Base-by-base conservation (phyloP, 345 rosid genomes). In the Anacardium occidentale region DNA sequence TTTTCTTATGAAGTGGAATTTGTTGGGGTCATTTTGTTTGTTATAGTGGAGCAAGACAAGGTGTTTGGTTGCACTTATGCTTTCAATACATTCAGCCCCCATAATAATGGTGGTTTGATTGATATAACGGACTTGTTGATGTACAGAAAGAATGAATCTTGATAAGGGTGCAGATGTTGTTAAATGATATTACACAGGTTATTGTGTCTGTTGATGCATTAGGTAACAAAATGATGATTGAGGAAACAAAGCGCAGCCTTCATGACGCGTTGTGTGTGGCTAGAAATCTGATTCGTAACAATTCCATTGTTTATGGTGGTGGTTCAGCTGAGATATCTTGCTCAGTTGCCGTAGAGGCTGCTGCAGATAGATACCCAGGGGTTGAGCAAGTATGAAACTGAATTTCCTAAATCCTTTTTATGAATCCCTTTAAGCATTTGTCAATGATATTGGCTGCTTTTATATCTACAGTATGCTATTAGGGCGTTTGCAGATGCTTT, bases 211-310 rank as follows among this genome's bases (percentile, higher is more conserved):
- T 62, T 78, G 64, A 70, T 84, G 64, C 22, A 63, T 76, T 76
- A 96, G 97, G 97, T 72, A 93, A 96, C 88, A 93, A 93, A 79
- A 93, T 96, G 97, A 90, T 96, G 83, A 88, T 96, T 58, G 98
- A 96, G 75, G 99, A 96, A 87, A 93, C 99, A 8, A 96, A 96
- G 82, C 94, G 97, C 44, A 93, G 98, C 75, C 80, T 96, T 66
- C 99, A 93, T 66, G 98, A 96, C 83, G 96, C 99, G 29, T 73
- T 96, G 20, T 96, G 98, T 58, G 97, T 93, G 58, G 97, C 96
- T 21, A 88, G 98, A 79, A 96, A 96, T 85, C 93, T 96, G 73
- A 96, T 96, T 62, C 92, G 90, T 79, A 91, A 84, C 87, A 90
- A 90, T 72, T 96, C 93, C 22, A 96, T 96, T 60, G 98, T 91